Evolutionary conservation across 345 rosid genomes (phyloP).

Genomic region (Ailanthus altissimus): DNA sequence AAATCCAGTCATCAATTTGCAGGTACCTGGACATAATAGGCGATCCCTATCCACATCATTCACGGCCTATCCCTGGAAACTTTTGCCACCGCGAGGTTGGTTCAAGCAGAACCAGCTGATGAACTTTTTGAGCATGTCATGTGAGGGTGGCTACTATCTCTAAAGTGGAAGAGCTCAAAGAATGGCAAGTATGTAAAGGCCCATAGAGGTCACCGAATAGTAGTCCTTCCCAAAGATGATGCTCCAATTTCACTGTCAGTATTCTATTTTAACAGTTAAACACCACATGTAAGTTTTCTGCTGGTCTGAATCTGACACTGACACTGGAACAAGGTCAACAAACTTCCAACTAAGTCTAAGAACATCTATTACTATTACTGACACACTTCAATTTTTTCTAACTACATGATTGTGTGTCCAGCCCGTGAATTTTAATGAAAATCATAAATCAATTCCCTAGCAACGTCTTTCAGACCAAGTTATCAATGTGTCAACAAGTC

Average conservation of each 20-base stretch:
- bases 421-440: neutral
- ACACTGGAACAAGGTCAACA: neutral
- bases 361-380: neutral
- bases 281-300: neutral
- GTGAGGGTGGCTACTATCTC: neutral
- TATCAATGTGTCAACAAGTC: neutral
- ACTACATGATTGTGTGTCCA: neutral
- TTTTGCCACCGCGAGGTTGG: neutral
- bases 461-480: neutral
- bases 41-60: constrained; percentile 5
- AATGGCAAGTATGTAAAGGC: neutral
- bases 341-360: neutral
- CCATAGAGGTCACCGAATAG: constrained; percentile 73
- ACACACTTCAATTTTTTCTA: neutral
- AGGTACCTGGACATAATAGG: neutral
- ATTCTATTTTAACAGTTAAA: constrained; percentile 46
- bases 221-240: constrained; percentile 76
- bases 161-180: neutral
- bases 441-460: too few species aligned
- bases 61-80: constrained; percentile 2
- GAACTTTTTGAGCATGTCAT: neutral
- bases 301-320: too few species aligned
- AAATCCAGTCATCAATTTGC: constrained; percentile 2
- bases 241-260: constrained; percentile 78
- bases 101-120: constrained; percentile 9